Evolutionary conservation across 2,329 filamentous ascomycete species (phyloP), one percentile per base, ranked within the genome.

Genomic region (Lasiodiplodia theobromae): DNA sequence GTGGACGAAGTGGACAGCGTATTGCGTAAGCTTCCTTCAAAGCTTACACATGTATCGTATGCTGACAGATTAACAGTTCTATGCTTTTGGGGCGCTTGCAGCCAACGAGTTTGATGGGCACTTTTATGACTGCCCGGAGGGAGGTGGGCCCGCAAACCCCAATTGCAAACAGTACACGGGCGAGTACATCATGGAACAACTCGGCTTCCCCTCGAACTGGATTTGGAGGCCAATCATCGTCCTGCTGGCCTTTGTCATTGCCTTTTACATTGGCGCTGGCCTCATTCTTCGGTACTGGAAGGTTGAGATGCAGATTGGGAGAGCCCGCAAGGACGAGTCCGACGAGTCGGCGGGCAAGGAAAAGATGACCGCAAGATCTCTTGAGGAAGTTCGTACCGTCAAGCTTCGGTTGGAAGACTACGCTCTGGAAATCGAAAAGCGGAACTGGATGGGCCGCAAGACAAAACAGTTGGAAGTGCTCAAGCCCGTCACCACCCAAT

Each of bases 311-410:
- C 88, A 85, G 1, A 89, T 93, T 74, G 89, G 90, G 0, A 86
- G 89, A 58, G 86, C 89, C 18, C 85, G 86, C 44, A 69, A 84
- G 74, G 74, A 75, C 3, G 78, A 82, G 63, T 85, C 84, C 0
- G 91, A 92, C 75, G 78, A 88, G 12, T 91, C 89, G 0, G 86
- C 88, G 7, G 89, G 90, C 4, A 93, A 93, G 74, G 90, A 93
- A 72, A 91, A 89, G 73, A 87, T 92, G 82, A 81, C 79, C 1
- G 83, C 83, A 0, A 82, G 85, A 4, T 86, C 87, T 1, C 80
- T 84, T 1, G 80, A 82, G 10, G 83, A 87, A 57, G 82, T 88
- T 2, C 84, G 89, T 4, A 86, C 86, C 2, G 88, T 94, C 44
- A 86, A 88, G 63, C 86, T 94, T 8, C 84, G 84, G 1, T 82